A percentile compares a stretch with the other conserved stretches of the same genome.
These are phyloP conservation scores for Colletotrichum liaoningense DNA, from an alignment of 2,329 filamentous ascomycete genomes.

Conservation along the genomic window DNA sequence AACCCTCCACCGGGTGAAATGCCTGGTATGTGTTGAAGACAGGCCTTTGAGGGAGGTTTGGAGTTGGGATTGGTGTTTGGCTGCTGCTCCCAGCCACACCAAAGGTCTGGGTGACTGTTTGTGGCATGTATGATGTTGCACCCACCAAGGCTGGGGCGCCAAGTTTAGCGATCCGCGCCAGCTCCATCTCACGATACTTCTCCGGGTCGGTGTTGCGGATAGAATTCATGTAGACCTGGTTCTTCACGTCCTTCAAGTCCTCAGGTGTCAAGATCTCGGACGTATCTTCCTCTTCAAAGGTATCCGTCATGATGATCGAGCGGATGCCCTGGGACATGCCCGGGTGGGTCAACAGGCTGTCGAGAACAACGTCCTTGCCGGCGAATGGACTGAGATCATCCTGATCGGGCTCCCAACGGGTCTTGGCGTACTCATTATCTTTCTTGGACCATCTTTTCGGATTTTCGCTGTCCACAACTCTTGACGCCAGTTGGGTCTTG, in stretches of 20 bases:
- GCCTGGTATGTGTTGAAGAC: not conserved
- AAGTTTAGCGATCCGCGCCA: slow-evolving; percentile 14
- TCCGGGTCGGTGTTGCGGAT: slow-evolving; percentile 48
- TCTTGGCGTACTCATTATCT: slow-evolving; percentile 45
- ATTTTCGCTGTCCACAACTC: slow-evolving; percentile 87
- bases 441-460: slow-evolving; percentile 72
- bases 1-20: not conserved
- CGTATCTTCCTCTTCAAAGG: slow-evolving; percentile 77
- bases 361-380: slow-evolving; percentile 74
- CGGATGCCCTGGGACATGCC: slow-evolving; percentile 55
- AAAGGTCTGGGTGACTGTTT: not conserved
- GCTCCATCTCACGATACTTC: slow-evolving; percentile 42
- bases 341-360: slow-evolving; percentile 55
- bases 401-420: slow-evolving; percentile 64
- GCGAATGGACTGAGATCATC: slow-evolving; percentile 63
- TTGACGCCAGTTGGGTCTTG: slow-evolving; percentile 82
- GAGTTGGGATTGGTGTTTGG: slow-evolving; percentile 3
- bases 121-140: not conserved
- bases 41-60: not conserved
- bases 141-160: not conserved
- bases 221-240: slow-evolving; percentile 46
- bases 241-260: slow-evolving; percentile 67
- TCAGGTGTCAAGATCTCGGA: slow-evolving; percentile 69
- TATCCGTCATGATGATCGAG: slow-evolving; percentile 75
- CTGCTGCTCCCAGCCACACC: not conserved